Evolutionary conservation across 2,329 filamentous ascomycete genomes (phyloP).

Genomic region (Epichloe aotearoae): DNA sequence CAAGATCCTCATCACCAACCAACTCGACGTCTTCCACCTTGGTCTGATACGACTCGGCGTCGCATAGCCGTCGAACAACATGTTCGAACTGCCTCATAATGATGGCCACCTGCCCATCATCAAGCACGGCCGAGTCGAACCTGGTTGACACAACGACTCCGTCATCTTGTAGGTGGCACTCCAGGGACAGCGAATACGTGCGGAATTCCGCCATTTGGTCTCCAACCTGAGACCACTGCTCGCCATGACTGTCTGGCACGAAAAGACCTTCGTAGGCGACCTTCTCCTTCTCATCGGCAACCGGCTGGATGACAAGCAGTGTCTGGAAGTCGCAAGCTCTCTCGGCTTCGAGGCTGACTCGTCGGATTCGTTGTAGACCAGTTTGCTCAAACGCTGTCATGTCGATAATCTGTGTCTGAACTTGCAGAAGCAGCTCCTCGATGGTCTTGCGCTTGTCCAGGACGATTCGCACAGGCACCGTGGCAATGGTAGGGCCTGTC

Average conservation of each 20-base stretch:
- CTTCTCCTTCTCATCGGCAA: constrained; percentile 1
- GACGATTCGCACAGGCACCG: constrained; percentile 10
- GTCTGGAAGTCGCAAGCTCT: constrained; percentile 10
- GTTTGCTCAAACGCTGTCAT: constrained; percentile 15
- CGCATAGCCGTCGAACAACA: constrained; percentile 7
- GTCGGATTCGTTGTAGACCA: constrained; percentile 16
- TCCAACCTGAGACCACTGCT: not conserved
- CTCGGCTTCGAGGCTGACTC: constrained; percentile 6
- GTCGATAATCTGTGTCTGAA: constrained; percentile 13
- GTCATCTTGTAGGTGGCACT: not conserved
- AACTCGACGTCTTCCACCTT: constrained; percentile 1
- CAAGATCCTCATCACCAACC: constrained; percentile 1
- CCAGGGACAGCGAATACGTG: constrained; percentile 2
- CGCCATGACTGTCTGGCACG: not conserved
- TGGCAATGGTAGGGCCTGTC: constrained; percentile 16
- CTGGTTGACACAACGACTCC: constrained; percentile 6
- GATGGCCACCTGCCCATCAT: constrained; percentile 1
- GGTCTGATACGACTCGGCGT: not conserved
- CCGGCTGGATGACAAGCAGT: constrained; percentile 5
- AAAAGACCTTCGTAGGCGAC: not conserved
- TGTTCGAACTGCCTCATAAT: constrained; percentile 5
- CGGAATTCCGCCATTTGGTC: constrained; percentile 2
- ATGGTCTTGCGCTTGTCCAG: constrained; percentile 7
- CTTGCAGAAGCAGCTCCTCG: constrained; percentile 5
- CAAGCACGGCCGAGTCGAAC: constrained; percentile 7